Percentiles rank a stretch among this genome's conserved stretches.
Evolutionary conservation across 1,139 yeast genomes (phyloP).

Genomic region (Debaryomycetaceae sp.): DNA sequence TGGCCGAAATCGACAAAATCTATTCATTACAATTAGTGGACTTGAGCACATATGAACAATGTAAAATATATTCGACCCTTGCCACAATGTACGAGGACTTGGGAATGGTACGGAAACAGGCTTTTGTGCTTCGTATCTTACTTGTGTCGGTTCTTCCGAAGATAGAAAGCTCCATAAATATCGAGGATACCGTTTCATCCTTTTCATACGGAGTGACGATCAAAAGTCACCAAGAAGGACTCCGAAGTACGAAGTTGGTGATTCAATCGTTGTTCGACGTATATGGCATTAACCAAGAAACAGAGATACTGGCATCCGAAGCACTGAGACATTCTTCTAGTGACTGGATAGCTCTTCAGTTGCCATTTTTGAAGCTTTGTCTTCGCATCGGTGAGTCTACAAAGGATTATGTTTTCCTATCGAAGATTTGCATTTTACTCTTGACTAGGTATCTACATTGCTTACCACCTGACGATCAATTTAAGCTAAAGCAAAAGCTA

Average conservation of each 20-base stretch:
- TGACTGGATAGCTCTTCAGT: constrained; percentile 57
- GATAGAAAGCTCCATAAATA: constrained; percentile 14
- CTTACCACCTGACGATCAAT: constrained; percentile 36
- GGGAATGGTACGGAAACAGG: constrained; percentile 62
- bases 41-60: constrained; percentile 51
- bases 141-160: constrained; percentile 51
- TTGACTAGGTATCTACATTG: constrained; percentile 55
- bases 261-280: constrained; percentile 36
- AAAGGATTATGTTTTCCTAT: constrained; percentile 43
- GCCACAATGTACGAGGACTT: constrained; percentile 64
- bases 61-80: constrained; percentile 60
- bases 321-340: constrained; percentile 22
- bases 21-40: constrained; percentile 37
- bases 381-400: constrained; percentile 51
- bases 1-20: constrained; percentile 47
- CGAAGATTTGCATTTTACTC: constrained; percentile 48
- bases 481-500: constrained; percentile 24
- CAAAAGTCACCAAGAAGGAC: neutral
- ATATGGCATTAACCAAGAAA: constrained; percentile 36
- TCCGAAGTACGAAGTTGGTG: neutral
- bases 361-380: constrained; percentile 54
- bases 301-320: constrained; percentile 22
- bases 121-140: constrained; percentile 64
- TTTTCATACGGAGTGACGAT: neutral
- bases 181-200: neutral